Evolutionary conservation across 805 yeast species (phyloP).

Genomic region (Saturnispora zaruensis): DNA sequence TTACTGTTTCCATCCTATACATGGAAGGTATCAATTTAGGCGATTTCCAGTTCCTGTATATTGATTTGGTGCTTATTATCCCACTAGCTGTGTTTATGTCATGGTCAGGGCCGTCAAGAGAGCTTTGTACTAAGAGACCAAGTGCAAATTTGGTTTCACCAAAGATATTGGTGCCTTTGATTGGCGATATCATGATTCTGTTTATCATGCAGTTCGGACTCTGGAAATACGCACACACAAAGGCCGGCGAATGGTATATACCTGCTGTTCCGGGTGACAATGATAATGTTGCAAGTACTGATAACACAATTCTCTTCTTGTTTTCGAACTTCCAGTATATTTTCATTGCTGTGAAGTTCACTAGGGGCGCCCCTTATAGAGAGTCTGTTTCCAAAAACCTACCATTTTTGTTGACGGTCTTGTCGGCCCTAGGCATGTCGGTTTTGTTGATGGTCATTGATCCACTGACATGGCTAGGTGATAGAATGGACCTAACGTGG

Average conservation of each 20-base stretch:
- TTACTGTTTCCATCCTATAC: conserved; percentile 78
- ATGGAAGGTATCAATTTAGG: conserved; percentile 88
- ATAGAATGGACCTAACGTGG: conserved; percentile 67
- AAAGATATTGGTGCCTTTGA: conserved; percentile 72
- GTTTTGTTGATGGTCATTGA: conserved; percentile 42
- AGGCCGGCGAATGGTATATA: conserved; percentile 62
- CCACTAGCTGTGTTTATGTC: conserved; percentile 97
- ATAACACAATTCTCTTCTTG: conserved; percentile 78
- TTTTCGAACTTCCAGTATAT: conserved; percentile 86
- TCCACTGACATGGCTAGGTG: conserved; percentile 47
- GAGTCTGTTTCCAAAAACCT: conserved; percentile 57
- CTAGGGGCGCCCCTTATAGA: conserved; percentile 91
- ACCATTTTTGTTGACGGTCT: conserved; percentile 64
- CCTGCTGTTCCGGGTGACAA: conserved; percentile 75
- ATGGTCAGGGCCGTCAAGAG: conserved; percentile 77
- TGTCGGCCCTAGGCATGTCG: conserved; percentile 42
- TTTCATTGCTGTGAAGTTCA: conserved; percentile 69
- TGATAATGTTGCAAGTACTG: conserved; percentile 77
- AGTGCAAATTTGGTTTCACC: conserved; percentile 90
- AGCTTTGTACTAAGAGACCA: conserved; percentile 66
- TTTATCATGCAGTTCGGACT: conserved; percentile 56
- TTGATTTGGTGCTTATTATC: conserved; percentile 80
- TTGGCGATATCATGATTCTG: conserved; percentile 65
- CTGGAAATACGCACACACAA: conserved; percentile 47
- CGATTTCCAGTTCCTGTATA: conserved; percentile 92